phyloP scores from a whole-genome alignment of 139 green algal genomes.

The Chlorella sp. region DNA sequence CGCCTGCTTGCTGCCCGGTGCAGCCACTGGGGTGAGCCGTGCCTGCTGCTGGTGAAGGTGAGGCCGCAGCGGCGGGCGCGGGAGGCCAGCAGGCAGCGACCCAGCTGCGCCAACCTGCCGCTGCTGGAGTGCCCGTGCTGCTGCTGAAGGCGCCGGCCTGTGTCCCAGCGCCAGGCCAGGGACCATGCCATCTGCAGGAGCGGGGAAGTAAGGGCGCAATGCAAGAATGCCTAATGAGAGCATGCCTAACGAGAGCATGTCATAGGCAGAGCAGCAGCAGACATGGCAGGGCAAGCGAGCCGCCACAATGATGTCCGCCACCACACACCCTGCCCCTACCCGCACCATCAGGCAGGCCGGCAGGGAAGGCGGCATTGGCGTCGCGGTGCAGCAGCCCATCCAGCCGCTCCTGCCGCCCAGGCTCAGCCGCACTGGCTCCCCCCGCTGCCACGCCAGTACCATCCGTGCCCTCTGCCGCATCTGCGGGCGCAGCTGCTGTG shows the following conservation, averaged over 20 bases:
- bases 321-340: background rate
- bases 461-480: background rate
- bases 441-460: background rate
- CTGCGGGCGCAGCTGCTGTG: background rate
- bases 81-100: background rate
- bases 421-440: background rate
- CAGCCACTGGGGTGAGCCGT: background rate
- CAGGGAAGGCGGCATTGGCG: background rate
- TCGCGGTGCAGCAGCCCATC: constrained; percentile 2
- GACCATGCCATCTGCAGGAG: background rate
- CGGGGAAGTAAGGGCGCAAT: too few species aligned
- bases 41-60: background rate
- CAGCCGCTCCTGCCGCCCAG: background rate
- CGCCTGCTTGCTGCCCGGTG: background rate
- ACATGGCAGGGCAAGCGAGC: too few species aligned
- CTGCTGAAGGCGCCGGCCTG: background rate
- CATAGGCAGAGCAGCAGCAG: too few species aligned
- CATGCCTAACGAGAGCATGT: too few species aligned
- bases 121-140: background rate
- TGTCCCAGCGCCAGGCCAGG: background rate
- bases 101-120: background rate
- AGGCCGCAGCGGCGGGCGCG: background rate
- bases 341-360: background rate
- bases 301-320: too few species aligned
- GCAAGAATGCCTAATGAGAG: too few species aligned